phyloP scores from a whole-genome alignment of 1,284 basidiomycete species.

The Pterulicium gracile region DNA sequence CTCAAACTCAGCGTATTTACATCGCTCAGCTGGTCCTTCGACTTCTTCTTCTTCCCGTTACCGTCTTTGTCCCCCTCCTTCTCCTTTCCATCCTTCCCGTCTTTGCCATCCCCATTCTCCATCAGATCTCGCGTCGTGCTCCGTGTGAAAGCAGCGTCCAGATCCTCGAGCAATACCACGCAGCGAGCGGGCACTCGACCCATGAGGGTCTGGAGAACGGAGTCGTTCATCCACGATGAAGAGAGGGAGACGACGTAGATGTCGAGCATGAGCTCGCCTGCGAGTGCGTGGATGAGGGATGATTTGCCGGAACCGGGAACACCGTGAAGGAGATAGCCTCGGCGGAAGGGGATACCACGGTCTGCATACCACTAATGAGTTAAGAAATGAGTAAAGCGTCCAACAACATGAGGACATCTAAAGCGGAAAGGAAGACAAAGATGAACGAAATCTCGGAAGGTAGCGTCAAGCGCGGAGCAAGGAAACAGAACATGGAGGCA shows the following conservation, averaged over 20 bases:
- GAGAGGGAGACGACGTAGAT: conserved; percentile 72
- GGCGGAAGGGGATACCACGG: conserved; percentile 71
- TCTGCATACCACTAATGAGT: conserved; percentile 47
- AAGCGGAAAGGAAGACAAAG: not conserved
- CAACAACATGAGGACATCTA: not conserved
- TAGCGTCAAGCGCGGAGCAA: conserved; percentile 1
- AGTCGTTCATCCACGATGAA: conserved; percentile 66
- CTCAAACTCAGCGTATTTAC: conserved; percentile 72
- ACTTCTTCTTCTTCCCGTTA: conserved; percentile 30
- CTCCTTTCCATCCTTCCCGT: conserved; percentile 24
- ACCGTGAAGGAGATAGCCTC: conserved; percentile 77
- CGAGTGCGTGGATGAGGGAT: conserved; percentile 75
- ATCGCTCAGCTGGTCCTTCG: conserved; percentile 56
- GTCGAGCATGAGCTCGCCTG: conserved; percentile 70
- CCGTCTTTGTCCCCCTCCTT: conserved; percentile 14
- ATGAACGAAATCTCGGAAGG: not conserved
- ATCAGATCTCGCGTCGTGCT: conserved; percentile 45
- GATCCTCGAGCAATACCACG: conserved; percentile 76
- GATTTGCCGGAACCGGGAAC: conserved; percentile 76
- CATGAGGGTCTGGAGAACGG: conserved; percentile 65
- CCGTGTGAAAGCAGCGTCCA: conserved; percentile 74
- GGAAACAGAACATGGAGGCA: conserved; percentile 1
- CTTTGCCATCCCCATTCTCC: conserved; percentile 33
- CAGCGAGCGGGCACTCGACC: conserved; percentile 73
- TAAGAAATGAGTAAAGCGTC: not conserved